These are phyloP conservation scores for Chimonanthus salicifolius DNA, from an alignment of 164 flowering plant species.

Conservation along the genomic window DNA sequence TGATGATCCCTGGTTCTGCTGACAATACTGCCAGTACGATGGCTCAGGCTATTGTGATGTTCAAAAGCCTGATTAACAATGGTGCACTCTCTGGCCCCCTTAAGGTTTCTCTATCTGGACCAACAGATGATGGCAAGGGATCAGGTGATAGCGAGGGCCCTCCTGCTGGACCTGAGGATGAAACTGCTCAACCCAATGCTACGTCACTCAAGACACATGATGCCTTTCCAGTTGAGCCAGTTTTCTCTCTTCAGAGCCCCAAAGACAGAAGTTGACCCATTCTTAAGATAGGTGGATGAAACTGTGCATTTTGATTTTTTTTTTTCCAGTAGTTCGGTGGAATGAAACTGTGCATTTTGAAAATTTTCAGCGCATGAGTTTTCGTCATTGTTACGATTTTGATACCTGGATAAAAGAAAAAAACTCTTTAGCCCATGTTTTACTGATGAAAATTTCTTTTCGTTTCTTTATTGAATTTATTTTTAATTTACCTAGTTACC, in stretches of 20 bases:
- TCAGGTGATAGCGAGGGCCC: neutral
- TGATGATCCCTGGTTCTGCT: conserved; percentile 65
- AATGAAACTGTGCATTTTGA: too few species aligned
- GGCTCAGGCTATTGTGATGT: conserved; percentile 55
- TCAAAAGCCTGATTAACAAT: conserved; percentile 51
- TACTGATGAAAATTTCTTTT: too few species aligned
- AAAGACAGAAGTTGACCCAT: conserved; percentile 8
- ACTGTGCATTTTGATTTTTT: neutral
- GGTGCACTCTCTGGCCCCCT: neutral
- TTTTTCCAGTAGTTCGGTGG: too few species aligned
- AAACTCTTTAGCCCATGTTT: too few species aligned
- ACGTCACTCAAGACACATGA: neutral
- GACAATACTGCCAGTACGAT: conserved; percentile 59
- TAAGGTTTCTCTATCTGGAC: conserved; percentile 2
- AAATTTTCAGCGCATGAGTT: too few species aligned
- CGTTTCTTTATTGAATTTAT: too few species aligned
- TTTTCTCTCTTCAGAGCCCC: conserved; percentile 49
- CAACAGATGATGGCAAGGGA: conserved; percentile 1
- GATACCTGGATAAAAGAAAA: too few species aligned
- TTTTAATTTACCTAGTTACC: too few species aligned
- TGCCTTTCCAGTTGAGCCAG: conserved; percentile 10
- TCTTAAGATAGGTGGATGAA: neutral
- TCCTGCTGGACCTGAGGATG: conserved; percentile 13
- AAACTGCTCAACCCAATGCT: neutral
- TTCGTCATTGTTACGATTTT: too few species aligned